These are phyloP conservation scores for Alternaria tenuissima DNA, from an alignment of 2,329 filamentous ascomycete genomes.

Conservation along the genomic window DNA sequence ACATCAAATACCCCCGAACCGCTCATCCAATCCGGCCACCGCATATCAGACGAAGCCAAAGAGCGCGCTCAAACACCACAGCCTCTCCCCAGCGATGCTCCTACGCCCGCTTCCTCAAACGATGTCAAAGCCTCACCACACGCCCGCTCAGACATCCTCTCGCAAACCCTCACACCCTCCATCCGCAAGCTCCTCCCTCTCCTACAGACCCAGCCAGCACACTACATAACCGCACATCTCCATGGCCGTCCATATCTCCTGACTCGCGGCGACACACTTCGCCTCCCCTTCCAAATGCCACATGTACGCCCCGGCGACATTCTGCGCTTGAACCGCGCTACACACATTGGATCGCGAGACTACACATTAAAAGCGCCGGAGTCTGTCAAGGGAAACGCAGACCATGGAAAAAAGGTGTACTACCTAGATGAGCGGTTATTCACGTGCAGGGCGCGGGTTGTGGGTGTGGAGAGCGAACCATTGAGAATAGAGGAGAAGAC, in stretches of 20 bases:
- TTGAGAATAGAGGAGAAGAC: slow-evolving; percentile 64
- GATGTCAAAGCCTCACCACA: slow-evolving; percentile 29
- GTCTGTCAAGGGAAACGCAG: slow-evolving; percentile 39
- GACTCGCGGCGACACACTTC: slow-evolving; percentile 63
- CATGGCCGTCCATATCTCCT: slow-evolving; percentile 82
- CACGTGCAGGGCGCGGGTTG: slow-evolving; percentile 83
- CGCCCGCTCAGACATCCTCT: slow-evolving; percentile 37
- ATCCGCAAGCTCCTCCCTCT: slow-evolving; percentile 72
- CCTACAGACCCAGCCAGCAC: slow-evolving; percentile 74
- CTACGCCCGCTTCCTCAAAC: slow-evolving; percentile 22
- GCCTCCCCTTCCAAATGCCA: slow-evolving; percentile 61
- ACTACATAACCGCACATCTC: slow-evolving; percentile 83
- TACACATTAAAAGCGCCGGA: slow-evolving; percentile 76
- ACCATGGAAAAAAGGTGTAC: slow-evolving; percentile 50
- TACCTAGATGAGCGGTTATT: slow-evolving; percentile 86
- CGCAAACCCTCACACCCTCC: slow-evolving; percentile 60
- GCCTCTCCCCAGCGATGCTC: slow-evolving; percentile 23
- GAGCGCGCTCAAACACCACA: slow-evolving; percentile 30
- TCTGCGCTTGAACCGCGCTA: slow-evolving; percentile 85
- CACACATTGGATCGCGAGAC: slow-evolving; percentile 82
- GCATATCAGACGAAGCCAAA: slow-evolving; percentile 37
- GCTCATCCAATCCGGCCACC: slow-evolving; percentile 60
- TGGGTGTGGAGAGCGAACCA: slow-evolving; percentile 80
- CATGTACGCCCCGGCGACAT: slow-evolving; percentile 75
- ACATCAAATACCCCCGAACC: slow-evolving; percentile 48